Base-by-base conservation (phyloP, 192 early-diverging fungal species). In the Backusella australiensis region DNA sequence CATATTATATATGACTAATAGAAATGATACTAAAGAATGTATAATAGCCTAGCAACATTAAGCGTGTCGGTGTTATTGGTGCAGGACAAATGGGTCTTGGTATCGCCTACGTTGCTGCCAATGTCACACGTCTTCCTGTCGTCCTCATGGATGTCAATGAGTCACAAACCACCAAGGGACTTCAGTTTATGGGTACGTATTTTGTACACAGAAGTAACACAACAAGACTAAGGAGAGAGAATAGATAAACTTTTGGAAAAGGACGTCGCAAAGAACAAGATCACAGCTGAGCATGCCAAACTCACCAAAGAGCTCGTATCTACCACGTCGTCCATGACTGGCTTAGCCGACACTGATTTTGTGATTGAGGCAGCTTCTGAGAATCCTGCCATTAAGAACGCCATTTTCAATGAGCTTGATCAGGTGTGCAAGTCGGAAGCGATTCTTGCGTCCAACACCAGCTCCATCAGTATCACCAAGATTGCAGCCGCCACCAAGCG, bases 381-480 rank as follows among this genome's bases (percentile, higher is more conserved):
- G 83, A 96, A 96, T 83, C 83, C 89, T 12, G 79, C 87, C 15
- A 83, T 97, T 67, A 99, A 99, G 87, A 87, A 87, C 65, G 89
- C 88, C 52, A 83, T 99, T 41, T 97, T 99, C 78, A 68, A 76
- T 32, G 88, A 92, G 67, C 87, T 99, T 26, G 92, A 93, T 77
- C 82, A 87, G 75, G 80, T 88, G 23, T 88, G 90, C 38, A 88
- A 90, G 1, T 63, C 80, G 21, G 81, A 91, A 56, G 92, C 94
- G 8, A 97, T 99, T 73, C 87, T 99, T 14, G 93, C 96, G 29
- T 92, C 98, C 72, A 99, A 99, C 88, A 99, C 98, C n/a, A 96
- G 94, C 71, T 95, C 93, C 44, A 98, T 99, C 77, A 92, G 91
- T 71, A 97, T 99, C 75, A 99, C 98, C 76, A 97, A 96, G 86